A percentile compares a stretch with the other conserved stretches of the same genome.
phyloP scores from a whole-genome alignment of 2,329 filamentous ascomycete species.

The Aureobasidium subglaciale region DNA sequence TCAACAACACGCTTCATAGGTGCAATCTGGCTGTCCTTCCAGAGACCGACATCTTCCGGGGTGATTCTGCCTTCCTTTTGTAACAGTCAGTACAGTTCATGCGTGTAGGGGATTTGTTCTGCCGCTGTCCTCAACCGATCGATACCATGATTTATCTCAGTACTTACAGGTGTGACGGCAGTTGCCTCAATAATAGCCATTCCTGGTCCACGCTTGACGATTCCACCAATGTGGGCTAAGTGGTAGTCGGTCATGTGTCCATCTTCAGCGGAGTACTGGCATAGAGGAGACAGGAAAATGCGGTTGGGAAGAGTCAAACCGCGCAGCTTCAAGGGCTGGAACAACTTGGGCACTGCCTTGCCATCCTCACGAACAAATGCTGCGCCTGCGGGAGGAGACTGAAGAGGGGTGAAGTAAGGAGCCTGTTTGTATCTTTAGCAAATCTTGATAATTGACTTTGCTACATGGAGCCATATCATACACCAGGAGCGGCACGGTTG shows the following conservation, averaged over 20 bases:
- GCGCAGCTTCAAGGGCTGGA: conserved; percentile 50
- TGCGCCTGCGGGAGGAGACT: conserved; percentile 41
- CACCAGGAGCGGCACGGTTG: conserved; percentile 38
- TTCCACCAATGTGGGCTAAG: conserved; percentile 72
- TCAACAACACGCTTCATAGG: conserved; percentile 64
- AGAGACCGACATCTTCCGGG: conserved; percentile 71
- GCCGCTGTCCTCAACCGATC: background rate
- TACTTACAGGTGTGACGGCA: conserved; percentile 56
- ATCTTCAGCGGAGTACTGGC: conserved; percentile 58
- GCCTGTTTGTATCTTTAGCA: conserved; percentile 22
- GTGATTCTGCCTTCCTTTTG: conserved; percentile 62
- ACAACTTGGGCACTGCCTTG: conserved; percentile 50
- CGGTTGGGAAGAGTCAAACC: conserved; percentile 61
- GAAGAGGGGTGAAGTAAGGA: conserved; percentile 43
- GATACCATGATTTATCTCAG: background rate
- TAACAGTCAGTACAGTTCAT: background rate
- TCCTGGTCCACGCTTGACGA: conserved; percentile 66
- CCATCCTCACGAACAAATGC: conserved; percentile 41
- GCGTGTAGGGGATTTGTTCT: too few relatives aligned
- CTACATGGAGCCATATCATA: conserved; percentile 21
- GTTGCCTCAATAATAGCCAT: conserved; percentile 74
- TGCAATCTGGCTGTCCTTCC: conserved; percentile 75
- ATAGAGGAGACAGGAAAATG: conserved; percentile 57
- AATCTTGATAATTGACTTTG: background rate
- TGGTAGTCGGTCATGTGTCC: conserved; percentile 77